Conservation (phyloP, 805 yeast species). For the Candida boidinii region DNA sequence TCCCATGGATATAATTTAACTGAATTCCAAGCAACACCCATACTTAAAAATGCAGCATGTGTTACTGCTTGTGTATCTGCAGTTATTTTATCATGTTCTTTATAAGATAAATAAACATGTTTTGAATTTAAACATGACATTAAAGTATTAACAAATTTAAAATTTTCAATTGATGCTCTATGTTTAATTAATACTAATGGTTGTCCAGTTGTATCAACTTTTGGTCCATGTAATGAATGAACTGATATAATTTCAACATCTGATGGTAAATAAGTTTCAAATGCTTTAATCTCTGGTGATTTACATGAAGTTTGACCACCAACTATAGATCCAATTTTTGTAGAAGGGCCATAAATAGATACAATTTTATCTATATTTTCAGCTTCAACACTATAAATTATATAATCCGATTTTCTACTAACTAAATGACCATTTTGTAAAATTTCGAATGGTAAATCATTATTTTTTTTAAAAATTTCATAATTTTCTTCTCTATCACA, state of each 20-base stretch:
- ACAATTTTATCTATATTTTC: conserved; percentile 72
- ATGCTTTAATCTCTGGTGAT: conserved; percentile 79
- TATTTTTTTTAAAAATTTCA: conserved; percentile 33
- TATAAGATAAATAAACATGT: conserved; percentile 68
- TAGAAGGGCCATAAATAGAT: conserved; percentile 70
- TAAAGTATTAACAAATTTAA: conserved; percentile 53
- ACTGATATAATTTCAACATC: conserved; percentile 81
- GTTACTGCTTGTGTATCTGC: conserved; percentile 99
- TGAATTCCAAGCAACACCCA: conserved; percentile 95
- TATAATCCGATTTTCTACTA: conserved; percentile 71
- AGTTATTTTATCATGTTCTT: conserved; percentile 87
- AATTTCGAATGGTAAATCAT: conserved; percentile 44
- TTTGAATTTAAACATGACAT: conserved; percentile 72
- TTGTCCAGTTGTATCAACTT: conserved; percentile 81
- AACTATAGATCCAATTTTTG: conserved; percentile 81
- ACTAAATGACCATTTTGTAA: conserved; percentile 78
- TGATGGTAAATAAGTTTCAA: conserved; percentile 62
- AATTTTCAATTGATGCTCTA: conserved; percentile 43
- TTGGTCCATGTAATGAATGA: conserved; percentile 94
- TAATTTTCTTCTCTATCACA: conserved; percentile 72
- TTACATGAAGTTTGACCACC: conserved; percentile 99
- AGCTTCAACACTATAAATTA: conserved; percentile 90
- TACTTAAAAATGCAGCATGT: conserved; percentile 91
- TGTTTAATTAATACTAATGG: conserved; percentile 84
- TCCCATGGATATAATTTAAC: conserved; percentile 88